Base-by-base conservation (phyloP, 163 green algal genomes). In the Smithsoniella earleae region DNA sequence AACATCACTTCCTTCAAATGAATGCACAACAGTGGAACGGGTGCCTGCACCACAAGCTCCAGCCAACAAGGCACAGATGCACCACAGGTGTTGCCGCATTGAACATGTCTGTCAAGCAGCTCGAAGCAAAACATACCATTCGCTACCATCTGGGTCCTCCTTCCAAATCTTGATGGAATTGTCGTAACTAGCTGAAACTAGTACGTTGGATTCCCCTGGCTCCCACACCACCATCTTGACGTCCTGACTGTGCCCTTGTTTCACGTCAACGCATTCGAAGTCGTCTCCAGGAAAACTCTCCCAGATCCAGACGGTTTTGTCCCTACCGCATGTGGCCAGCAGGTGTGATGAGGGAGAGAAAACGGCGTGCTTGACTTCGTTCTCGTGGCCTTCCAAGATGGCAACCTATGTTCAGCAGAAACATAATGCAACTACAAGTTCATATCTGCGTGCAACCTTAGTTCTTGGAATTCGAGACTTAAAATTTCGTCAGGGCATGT, bases 161-260 rank as follows among this genome's bases (percentile, higher is more conserved):
- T 76, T 74, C 92, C 92, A 98, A 58, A 96, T 75, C 72, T 87
- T 88, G 65, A 98, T 90, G 62, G 73, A 89, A 81, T 97, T 85
- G 78, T 98, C 92, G 66, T 98, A 99, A 75, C 81, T 90, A 45
- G 77, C 82, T 2, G 85, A 95, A 2, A 89, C 87, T 4, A 99
- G 82, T 36, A 96, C 45, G 75, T 96, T 86, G n/a, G 20, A 28
- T 1, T 86, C 85, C 2, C 33, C 77, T 0, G 94, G 90, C 76
- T 97, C 90, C 93, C 93, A 99, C 0, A 63, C 66, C 44, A 99
- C 87, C 18, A 76, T 81, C 82, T 99, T 99, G 3, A 99, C 92
- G 79, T 99, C 94, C 81, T 84, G 76, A 20, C 31, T 65, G 76
- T 79, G 69, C 16, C 77, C 90, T 36, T 95, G 86, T 73, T 96